Base-by-base conservation (phyloP, 805 yeast genomes). In the Barnettozyma populi region DNA sequence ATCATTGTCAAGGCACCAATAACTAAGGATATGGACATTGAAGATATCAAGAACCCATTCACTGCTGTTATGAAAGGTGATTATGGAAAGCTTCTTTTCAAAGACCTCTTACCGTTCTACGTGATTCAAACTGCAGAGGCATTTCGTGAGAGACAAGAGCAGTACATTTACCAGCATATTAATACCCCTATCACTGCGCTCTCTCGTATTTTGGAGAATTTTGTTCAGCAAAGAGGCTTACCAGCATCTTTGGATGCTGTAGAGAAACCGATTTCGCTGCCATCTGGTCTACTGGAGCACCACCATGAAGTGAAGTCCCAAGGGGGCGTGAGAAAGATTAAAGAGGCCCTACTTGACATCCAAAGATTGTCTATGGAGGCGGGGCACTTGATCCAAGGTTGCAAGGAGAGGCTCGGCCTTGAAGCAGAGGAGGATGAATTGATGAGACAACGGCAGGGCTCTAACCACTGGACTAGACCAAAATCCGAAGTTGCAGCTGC, bases 51-150 rank as follows among this genome's bases (percentile, higher is more conserved):
- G 4, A 57, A 54, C 0, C 71, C 75, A 4, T 46, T 59, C 14
- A 56, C 55, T 14, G 48, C 62, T 1, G 36, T 66, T 2, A 42
- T 39, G 18, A 50, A 52, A 1, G 54, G 49, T 1, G 54, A 54
- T 9, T 49, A 57, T 48, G 66, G 67, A 0, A 47, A 52, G 14
- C 57, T 66, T 5, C 56, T 82, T n/a, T 83, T 90, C 55, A 65
- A 67, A n/a, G 76, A 76, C 19, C 64, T 90, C 3, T 59, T 89
- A 2, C 96, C 97, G 0, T 77, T 76, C 53, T 64, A 73, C 3
- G 76, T 87, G 1, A 74, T 86, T 37, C 86, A 83, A 55, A 73
- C 79, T 2, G 80, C 88, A 0, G 78, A 76, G 36, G 83, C 90
- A 1, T 86, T 79, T 58, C 73, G 76, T 45, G 92, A 84, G 51